These are phyloP conservation scores for Globisporangium irregulare DNA, from an alignment of 352 stramenopile genomes.

Conservation along the genomic window DNA sequence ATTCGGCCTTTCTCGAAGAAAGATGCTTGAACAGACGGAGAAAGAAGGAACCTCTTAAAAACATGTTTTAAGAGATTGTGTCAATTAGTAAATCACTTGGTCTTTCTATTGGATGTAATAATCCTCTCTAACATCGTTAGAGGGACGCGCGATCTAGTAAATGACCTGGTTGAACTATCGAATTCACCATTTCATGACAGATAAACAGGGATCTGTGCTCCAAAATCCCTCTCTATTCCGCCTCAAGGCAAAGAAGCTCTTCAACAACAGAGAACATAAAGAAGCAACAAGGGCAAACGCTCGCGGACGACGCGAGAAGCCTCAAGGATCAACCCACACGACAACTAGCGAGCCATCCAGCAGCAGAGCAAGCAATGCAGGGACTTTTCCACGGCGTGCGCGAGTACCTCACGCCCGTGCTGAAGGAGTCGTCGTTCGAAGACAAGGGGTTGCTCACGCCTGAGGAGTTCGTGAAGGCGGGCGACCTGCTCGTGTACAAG, in stretches of 20 bases:
- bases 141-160: too few relatives aligned
- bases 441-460: conserved; percentile 94
- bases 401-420: conserved; percentile 87
- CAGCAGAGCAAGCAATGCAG: conserved; percentile 41
- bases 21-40: too few relatives aligned
- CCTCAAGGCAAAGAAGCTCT: not conserved
- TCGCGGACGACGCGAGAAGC: conserved; percentile 1
- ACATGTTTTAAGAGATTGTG: too few relatives aligned
- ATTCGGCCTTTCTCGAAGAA: too few relatives aligned
- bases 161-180: too few relatives aligned
- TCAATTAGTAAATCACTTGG: too few relatives aligned
- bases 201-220: too few relatives aligned
- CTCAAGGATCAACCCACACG: not conserved
- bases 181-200: too few relatives aligned
- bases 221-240: too few relatives aligned
- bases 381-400: conserved; percentile 78
- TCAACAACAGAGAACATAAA: not conserved
- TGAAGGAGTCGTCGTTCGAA: conserved; percentile 93
- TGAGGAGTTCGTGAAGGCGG: conserved; percentile 94
- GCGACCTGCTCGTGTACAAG: conserved; percentile 96
- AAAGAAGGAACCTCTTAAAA: too few relatives aligned
- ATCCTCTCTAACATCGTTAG: too few relatives aligned
- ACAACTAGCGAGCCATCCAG: not conserved
- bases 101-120: too few relatives aligned
- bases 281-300: not conserved